Base-by-base conservation (phyloP, 176 grass and related monocot species). In the Neostapfia colusana region DNA sequence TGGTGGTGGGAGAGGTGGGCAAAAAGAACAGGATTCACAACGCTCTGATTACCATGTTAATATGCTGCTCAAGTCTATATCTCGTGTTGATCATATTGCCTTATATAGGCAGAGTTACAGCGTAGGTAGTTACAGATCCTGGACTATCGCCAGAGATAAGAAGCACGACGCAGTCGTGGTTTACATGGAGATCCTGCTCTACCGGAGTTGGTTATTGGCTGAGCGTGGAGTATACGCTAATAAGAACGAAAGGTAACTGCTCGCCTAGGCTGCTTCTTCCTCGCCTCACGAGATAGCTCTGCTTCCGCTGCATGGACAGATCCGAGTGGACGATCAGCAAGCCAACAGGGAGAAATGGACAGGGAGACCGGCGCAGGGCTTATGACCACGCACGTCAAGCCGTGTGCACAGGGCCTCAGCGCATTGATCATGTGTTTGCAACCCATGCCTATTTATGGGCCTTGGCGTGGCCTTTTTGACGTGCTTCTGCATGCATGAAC, bases 381-480 rank as follows among this genome's bases (percentile, higher is more conserved):
- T 74, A 38, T 75, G 77, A 63, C 53, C 77, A 81, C 53, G 70
- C 80, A 43, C 31, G 80, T 63, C 54, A 10, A 16, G 80, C 60
- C 68, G 80, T 83, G 51, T 49, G 26, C 51, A 10, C 67, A 66
- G 20, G 59, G 60, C 61, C 60, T 77, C 48, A 4, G 1, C 50
- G 69, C 80, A 83, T 79, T 79, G 16, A 68, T 79, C 31, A 25
- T 18, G 31, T 25, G n/a, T 4, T 73, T 73, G 74, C 79, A 83
- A 68, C 1, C 66, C 60, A 9, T 82, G 80, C 74, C 53, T 34
- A 74, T 73, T 79, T 67, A 87, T 44, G 67, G 51, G 1, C 7
- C 12, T 88, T 79, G 80, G 80, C 69, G 12, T 4, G 53, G 80
- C 74, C 61, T 79, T 74, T 74, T 83, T 79, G 69, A 78, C 74